Base-by-base conservation (phyloP, 345 rosid genomes). In the Rhodamnia argentea region DNA sequence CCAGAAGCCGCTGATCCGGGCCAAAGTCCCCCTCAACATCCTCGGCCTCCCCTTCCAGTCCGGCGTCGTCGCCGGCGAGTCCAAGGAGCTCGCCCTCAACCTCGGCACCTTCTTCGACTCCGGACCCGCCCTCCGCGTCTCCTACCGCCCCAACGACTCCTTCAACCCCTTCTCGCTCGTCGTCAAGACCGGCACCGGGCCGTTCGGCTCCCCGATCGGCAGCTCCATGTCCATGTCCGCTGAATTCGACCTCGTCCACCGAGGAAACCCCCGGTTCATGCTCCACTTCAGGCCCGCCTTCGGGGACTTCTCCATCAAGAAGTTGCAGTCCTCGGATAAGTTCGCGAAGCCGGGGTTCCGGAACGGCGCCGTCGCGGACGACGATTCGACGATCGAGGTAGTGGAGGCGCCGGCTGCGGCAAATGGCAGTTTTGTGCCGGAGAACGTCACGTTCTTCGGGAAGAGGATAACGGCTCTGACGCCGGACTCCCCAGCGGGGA, bases 191-290 rank as follows among this genome's bases (percentile, higher is more conserved):
- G 99, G 99, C 0, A 90, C 94, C 11, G 99, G 99, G 11, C 86
- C 94, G 3, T 93, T 93, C 86, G 99, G 99, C 6, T 96, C 99
- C 2, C 99, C 99, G 4, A 13, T 88, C 52, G 89, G 93, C 5
- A 91, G 95, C 89, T 92, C 98, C n/a, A 86, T 97, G 95, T 91
- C 92, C 16, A 96, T 97, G 99, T 94, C 97, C 86, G 99, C 99
- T 27, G 96, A 97, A 86, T 96, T 97, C 87, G 94, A 92, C 86
- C 90, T 97, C 64, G 90, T 95, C 7, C 92, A 92, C 42, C 88
- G 85, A 42, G 94, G 94, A 7, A 96, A 94, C 88, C 98, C 99
- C 83, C 87, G 89, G 91, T 97, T 97, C 83, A 96, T 95, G 98
- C 94, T 97, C 64, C 98, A 97, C 83, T 94, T 96, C 93, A 95